Base-by-base conservation (phyloP, 1,284 basidiomycete genomes). In the Cutaneotrichosporon mucoides region DNA sequence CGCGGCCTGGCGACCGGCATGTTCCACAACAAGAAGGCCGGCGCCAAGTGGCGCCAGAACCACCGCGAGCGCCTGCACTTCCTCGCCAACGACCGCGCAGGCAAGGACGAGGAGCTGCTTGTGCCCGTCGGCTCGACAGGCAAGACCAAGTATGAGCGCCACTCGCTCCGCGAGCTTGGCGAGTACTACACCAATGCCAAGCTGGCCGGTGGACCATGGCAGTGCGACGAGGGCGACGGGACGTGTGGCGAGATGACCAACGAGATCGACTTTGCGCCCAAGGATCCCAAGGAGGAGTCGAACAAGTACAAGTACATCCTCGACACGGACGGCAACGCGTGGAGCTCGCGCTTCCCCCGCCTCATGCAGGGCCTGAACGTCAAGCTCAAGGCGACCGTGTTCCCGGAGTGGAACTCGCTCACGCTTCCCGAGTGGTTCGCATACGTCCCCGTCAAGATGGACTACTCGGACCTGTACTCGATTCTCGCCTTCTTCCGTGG, bases 401-500 rank as follows among this genome's bases (percentile, higher is more conserved):
- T 79, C 73, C 78, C 77, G 34, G 78, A 79, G 62, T 79, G 78
- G 78, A 79, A 71, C 75, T 61, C 65, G 67, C 73, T 73, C 55
- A 62, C 69, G 5, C 64, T 79, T n/a, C 77, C 77, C 4, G 75
- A 76, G 55, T 79, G 78, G 78, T 79, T 69, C 59, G 77, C 76
- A 7, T 79, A 79, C 62, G 76, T 79, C 2, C 78, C 78, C 3
- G 68, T 73, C 40, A 79, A 79, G 64, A 71, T 79, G 68, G 78
- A 79, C 64, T 79, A 78, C 66, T 78, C 77, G 49, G 78, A 79
- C 53, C 59, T 79, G 24, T 78, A 70, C 62, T 77, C 77, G 8
- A 78, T 79, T 60, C 68, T 79, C 62, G 69, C 76, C 12, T 79
- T 78, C 69, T 79, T 79, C 73, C 73, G 76, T 10, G 78, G 78